Evolutionary conservation across 345 rosid genomes (phyloP), one percentile per base, ranked within the genome.

Genomic region (Populus davidiana): DNA sequence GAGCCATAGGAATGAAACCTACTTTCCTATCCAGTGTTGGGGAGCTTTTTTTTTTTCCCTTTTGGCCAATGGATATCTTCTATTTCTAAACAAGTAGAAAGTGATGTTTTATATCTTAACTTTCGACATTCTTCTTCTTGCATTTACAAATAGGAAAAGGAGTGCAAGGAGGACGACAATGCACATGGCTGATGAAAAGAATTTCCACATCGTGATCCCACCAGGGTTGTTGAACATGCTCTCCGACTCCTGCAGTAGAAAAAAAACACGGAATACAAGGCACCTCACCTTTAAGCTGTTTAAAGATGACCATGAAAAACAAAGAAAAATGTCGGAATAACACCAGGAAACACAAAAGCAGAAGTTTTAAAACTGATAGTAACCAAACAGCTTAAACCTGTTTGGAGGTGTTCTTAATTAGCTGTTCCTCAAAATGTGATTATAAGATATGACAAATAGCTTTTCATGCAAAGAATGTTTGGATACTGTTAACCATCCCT

Each of bases 81-180:
- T 78, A 71, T 71, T 81, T 71, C 67, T 83, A 62, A 59, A 69
- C 44, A 56, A 71, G 49, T 25, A 36, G 23, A 20, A 25, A 65
- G 64, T 18, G 27, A 75, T 10, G 74, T 78, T 49, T 41, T 74
- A 92, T 84, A 92, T 86, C 87, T 94, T 93, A 77, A 91, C 81
- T 87, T 91, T 93, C 10, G 85, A 89, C 86, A 80, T 89, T 87
- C 86, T 88, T 83, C 95, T 87, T 81, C 90, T 87, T 41, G 90
- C 87, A 75, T 85, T 93, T 89, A 90, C 88, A 90, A 75, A 87
- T 23, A 90, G 74, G 77, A 80, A 73, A 63, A 85, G 69, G 78
- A 89, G 75, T 38, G 82, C 6, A 54, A 69, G 20, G 66, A 87
- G 80, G 66, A 90, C 80, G 25, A 84, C 47, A 70, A 90, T 25